Percentiles rank a stretch among this genome's conserved stretches.
phyloP scores from a whole-genome alignment of 306 rosid genomes.

The Trichosanthes cucumerina region DNA sequence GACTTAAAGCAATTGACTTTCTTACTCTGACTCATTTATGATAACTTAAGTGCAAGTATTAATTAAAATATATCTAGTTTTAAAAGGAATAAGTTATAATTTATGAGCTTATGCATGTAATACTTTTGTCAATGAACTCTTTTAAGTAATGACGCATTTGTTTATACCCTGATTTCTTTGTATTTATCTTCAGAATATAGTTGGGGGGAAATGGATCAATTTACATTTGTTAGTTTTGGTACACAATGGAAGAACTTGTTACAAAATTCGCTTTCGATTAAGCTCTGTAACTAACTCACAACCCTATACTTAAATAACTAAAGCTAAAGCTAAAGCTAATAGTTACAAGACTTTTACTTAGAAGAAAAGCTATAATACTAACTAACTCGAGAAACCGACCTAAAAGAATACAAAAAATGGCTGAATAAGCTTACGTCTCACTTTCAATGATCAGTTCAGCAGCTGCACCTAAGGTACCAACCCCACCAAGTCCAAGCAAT shows the following conservation, averaged over 20 bases:
- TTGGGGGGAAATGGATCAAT: background rate
- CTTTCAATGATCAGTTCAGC: constrained; percentile 69
- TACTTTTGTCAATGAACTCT: background rate
- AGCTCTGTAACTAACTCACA: background rate
- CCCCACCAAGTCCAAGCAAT: constrained; percentile 60
- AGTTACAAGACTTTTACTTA: background rate
- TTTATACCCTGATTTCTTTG: background rate
- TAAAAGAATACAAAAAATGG: background rate
- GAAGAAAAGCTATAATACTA: constrained; percentile 7
- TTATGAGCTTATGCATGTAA: no score
- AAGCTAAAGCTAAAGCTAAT: background rate
- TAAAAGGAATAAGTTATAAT: no score
- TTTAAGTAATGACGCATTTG: background rate
- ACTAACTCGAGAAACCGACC: background rate
- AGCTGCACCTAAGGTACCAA: constrained; percentile 74
- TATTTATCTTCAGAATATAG: background rate
- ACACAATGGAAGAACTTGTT: background rate
- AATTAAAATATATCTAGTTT: no score
- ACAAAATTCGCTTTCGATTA: background rate
- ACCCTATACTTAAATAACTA: background rate
- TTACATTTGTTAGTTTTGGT: background rate
- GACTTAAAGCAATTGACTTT: no score
- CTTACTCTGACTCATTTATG: no score
- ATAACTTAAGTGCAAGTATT: no score
- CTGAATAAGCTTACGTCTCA: constrained; percentile 23